Conservation (phyloP, 129 eudicot genomes). For the Lactuca saligna region DNA sequence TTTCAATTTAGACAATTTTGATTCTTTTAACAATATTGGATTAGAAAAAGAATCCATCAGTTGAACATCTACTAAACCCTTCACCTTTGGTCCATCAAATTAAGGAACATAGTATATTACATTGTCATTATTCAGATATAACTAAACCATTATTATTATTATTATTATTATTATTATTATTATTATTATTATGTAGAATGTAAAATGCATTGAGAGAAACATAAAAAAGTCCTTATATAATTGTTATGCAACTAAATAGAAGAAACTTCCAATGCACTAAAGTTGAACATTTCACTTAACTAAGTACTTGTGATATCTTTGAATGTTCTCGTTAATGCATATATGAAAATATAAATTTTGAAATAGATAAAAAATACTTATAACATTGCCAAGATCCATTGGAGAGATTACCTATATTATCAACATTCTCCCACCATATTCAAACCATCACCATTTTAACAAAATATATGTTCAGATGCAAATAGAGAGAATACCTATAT, state of each 20-base stretch:
- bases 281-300: constrained; percentile 19
- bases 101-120: not conserved
- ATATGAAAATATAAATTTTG: not conserved
- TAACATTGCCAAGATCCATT: constrained; percentile 46
- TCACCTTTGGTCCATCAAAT: constrained; percentile 58
- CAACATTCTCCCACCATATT: not conserved
- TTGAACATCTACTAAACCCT: constrained; percentile 42
- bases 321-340: constrained; percentile 5
- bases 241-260: constrained; percentile 25
- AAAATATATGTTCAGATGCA: not conserved
- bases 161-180: too few relatives aligned
- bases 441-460: not conserved
- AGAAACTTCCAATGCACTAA: constrained; percentile 37
- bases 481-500: too few relatives aligned
- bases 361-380: not conserved
- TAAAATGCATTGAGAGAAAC: not conserved
- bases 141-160: too few relatives aligned
- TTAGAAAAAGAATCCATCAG: constrained; percentile 26
- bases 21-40: constrained; percentile 36
- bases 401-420: constrained; percentile 54
- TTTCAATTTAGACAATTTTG: constrained; percentile 33
- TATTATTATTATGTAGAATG: too few relatives aligned
- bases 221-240: constrained; percentile 29
- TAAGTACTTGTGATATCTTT: constrained; percentile 42
- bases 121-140: not conserved